These are phyloP conservation scores for Leishmania tropica DNA, from an alignment of 208 protist genomes.

Conservation along the genomic window DNA sequence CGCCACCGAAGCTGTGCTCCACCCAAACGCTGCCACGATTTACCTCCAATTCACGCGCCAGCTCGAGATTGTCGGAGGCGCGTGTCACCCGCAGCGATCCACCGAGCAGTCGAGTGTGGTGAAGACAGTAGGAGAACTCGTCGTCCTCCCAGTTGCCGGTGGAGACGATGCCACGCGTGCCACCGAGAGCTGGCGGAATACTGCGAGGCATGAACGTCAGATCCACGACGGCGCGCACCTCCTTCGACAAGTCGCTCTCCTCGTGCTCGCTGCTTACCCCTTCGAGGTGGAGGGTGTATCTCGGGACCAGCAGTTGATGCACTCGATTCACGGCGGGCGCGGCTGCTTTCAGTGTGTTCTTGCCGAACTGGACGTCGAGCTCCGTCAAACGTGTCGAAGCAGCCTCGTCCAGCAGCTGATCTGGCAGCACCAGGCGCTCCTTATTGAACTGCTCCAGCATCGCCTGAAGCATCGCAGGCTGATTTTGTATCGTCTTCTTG, in stretches of 20 bases:
- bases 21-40: constrained; percentile 46
- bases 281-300: constrained; percentile 55
- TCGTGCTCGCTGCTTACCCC: constrained; percentile 55
- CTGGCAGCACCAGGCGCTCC: constrained; percentile 42
- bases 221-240: constrained; percentile 53
- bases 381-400: constrained; percentile 29
- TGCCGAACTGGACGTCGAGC: constrained; percentile 48
- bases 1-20: constrained; percentile 61
- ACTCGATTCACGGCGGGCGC: background rate
- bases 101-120: constrained; percentile 37
- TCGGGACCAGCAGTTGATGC: constrained; percentile 15
- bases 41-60: constrained; percentile 36
- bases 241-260: constrained; percentile 30
- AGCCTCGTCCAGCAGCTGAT: constrained; percentile 36
- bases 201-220: constrained; percentile 45
- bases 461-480: constrained; percentile 57
- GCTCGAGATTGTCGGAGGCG: constrained; percentile 50
- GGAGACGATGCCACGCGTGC: constrained; percentile 47
- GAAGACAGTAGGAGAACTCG: constrained; percentile 48
- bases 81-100: constrained; percentile 45
- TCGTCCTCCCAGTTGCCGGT: constrained; percentile 56
- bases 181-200: constrained; percentile 44
- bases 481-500: constrained; percentile 29
- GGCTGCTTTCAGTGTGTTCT: constrained; percentile 31
- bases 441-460: constrained; percentile 54